Conservation (phyloP, 2,329 filamentous ascomycete species). For the Diaporthe destruens region DNA sequence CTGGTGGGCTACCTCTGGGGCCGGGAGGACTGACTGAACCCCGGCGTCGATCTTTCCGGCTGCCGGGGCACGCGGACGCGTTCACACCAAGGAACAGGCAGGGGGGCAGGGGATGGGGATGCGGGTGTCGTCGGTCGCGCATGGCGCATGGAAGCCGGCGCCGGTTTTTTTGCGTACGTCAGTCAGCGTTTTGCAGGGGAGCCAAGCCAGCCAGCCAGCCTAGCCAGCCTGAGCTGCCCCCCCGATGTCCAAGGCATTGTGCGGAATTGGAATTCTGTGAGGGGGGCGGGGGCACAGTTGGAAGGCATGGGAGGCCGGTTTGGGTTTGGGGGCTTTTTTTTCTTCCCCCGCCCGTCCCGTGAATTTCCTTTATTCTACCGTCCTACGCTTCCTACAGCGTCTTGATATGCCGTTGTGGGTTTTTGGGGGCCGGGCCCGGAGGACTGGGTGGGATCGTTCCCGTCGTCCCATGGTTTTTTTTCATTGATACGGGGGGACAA, state of each 20-base stretch:
- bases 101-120: background rate
- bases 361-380: no score
- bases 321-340: no score
- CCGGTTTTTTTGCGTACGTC: background rate
- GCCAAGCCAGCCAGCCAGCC: no score
- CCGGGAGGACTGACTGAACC: no score
- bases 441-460: background rate
- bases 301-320: no score
- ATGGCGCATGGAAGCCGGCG: background rate
- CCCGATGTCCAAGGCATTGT: no score
- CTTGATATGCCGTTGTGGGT: background rate
- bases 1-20: no score
- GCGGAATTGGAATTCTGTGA: no score
- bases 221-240: no score
- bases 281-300: background rate
- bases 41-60: slow-evolving; percentile 25
- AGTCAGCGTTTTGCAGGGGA: slow-evolving; percentile 14
- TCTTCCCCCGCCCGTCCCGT: no score
- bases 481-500: background rate
- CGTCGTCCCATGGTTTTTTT: slow-evolving; percentile 1
- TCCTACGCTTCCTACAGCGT: no score
- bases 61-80: slow-evolving; percentile 10
- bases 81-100: background rate
- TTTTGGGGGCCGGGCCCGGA: background rate
- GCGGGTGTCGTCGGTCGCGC: background rate